Conservation (phyloP, 192 early-diverging fungal species). For the Backusella tarrabulga region DNA sequence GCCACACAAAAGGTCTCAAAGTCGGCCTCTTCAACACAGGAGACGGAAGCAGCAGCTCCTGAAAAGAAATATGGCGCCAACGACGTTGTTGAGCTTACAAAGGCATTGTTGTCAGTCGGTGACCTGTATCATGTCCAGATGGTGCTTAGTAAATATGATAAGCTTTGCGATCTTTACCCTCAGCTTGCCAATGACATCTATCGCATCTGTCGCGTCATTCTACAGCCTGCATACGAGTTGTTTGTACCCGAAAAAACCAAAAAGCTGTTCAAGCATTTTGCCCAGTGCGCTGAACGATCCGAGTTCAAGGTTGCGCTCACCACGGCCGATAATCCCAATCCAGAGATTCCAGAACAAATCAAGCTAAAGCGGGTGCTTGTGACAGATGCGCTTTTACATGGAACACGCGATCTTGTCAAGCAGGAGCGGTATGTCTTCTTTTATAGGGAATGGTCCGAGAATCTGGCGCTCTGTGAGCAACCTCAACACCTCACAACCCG, state of each 20-base stretch:
- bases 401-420: slow-evolving; percentile 13
- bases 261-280: slow-evolving; percentile 20
- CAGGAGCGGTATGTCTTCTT: slow-evolving; percentile 55
- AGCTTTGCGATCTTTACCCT: slow-evolving; percentile 52
- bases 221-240: slow-evolving; percentile 54
- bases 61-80: slow-evolving; percentile 30
- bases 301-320: slow-evolving; percentile 11
- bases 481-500: slow-evolving; percentile 31
- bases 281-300: slow-evolving; percentile 19
- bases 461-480: slow-evolving; percentile 34
- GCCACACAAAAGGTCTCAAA: slow-evolving; percentile 13
- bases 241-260: slow-evolving; percentile 37
- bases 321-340: not conserved
- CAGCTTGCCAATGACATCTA: slow-evolving; percentile 61
- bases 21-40: not conserved
- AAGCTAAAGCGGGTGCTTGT: slow-evolving; percentile 7
- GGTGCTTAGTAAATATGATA: slow-evolving; percentile 52
- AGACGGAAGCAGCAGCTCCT: no score
- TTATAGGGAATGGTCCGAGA: slow-evolving; percentile 55
- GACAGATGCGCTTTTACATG: slow-evolving; percentile 6
- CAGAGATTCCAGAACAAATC: slow-evolving; percentile 8
- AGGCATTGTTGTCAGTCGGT: slow-evolving; percentile 64
- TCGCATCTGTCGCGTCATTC: slow-evolving; percentile 54
- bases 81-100: slow-evolving; percentile 63
- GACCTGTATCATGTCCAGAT: slow-evolving; percentile 50